Conservation (phyloP, 768 basidiomycete genomes). For the Lentinus tigrinus region DNA sequence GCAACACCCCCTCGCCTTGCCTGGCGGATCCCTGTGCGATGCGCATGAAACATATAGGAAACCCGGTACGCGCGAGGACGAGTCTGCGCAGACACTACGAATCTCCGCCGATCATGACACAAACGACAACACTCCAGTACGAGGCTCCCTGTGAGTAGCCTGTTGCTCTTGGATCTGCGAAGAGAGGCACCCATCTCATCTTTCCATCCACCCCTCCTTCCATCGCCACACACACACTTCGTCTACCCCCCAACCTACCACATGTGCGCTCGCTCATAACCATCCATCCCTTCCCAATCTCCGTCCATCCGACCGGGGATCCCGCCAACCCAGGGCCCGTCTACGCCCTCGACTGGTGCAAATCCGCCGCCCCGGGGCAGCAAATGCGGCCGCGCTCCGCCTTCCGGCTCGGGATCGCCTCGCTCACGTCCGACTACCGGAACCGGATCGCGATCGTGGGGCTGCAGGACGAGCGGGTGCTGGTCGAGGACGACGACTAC, state of each 20-base stretch:
- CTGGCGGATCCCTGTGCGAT: not conserved
- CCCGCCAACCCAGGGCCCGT: constrained; percentile 66
- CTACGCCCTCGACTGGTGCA: constrained; percentile 87
- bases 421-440: constrained; percentile 80
- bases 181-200: not conserved
- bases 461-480: constrained; percentile 82
- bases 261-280: too few species aligned
- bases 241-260: too few species aligned
- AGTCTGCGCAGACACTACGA: constrained; percentile 12
- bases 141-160: constrained; percentile 29
- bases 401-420: constrained; percentile 84
- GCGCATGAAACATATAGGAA: constrained; percentile 11
- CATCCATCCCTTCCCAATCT: too few species aligned
- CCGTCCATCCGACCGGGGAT: not conserved
- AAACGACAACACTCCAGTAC: constrained; percentile 29
- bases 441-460: constrained; percentile 81
- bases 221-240: too few species aligned
- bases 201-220: not conserved
- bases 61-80: constrained; percentile 6
- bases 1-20: too few species aligned
- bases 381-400: constrained; percentile 70
- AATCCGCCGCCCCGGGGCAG: constrained; percentile 71
- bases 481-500: constrained; percentile 83
- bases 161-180: not conserved
- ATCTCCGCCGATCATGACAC: constrained; percentile 23